phyloP scores from a whole-genome alignment of 2,329 filamentous ascomycete species.

The Beauveria sp. region DNA sequence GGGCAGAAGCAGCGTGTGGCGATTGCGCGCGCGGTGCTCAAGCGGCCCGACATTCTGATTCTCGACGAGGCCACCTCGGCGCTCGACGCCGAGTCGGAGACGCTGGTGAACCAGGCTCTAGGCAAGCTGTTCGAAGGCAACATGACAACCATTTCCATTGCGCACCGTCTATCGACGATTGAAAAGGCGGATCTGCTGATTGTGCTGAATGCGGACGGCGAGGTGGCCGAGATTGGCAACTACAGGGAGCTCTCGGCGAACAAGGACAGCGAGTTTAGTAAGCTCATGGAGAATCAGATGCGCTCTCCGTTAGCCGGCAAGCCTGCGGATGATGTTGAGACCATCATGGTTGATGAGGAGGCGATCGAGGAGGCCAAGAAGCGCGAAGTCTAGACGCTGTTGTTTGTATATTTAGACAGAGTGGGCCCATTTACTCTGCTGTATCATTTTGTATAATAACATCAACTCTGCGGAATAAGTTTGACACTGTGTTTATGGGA shows the following conservation, averaged over 20 bases:
- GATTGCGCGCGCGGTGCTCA: slow-evolving; percentile 88
- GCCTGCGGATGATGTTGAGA: neutral
- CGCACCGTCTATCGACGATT: slow-evolving; percentile 90
- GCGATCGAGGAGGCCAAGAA: neutral
- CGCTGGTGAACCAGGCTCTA: slow-evolving; percentile 87
- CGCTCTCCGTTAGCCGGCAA: neutral
- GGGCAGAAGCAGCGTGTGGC: slow-evolving; percentile 98
- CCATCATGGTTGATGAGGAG: neutral
- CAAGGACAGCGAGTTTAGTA: slow-evolving; percentile 79
- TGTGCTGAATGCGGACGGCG: slow-evolving; percentile 77
- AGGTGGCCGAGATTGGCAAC: slow-evolving; percentile 82
- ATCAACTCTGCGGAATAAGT: too few relatives aligned
- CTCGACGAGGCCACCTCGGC: slow-evolving; percentile 97
- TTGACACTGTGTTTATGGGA: too few relatives aligned
- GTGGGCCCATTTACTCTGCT: too few relatives aligned
- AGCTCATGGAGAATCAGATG: slow-evolving; percentile 98
- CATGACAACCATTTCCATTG: slow-evolving; percentile 96
- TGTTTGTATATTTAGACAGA: too few relatives aligned
- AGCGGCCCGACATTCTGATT: slow-evolving; percentile 93
- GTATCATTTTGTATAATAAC: too few relatives aligned
- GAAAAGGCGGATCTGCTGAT: slow-evolving; percentile 93
- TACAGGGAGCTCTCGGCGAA: slow-evolving; percentile 69
- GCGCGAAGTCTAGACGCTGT: too few relatives aligned
- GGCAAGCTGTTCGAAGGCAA: slow-evolving; percentile 71
- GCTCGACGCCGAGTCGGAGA: slow-evolving; percentile 95